Evolutionary conservation across 2,329 filamentous ascomycete species (phyloP).

Genomic region (Penicillium thymicola): DNA sequence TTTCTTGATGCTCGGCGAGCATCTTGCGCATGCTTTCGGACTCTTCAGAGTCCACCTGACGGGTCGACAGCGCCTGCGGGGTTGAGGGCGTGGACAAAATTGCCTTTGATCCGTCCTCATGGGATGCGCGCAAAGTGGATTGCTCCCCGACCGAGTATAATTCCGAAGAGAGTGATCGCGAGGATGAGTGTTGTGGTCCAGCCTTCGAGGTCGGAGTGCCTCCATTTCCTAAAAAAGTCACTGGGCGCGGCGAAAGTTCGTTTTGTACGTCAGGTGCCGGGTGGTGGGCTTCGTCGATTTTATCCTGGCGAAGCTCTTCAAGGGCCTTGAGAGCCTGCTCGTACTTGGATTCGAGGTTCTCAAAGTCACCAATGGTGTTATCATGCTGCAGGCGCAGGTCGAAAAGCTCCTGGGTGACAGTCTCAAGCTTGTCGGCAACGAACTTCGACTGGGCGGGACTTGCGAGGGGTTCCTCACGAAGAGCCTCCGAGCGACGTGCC

Average conservation of each 20-base stretch:
- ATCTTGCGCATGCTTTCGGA: conserved; percentile 68
- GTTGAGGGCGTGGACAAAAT: conserved; percentile 46
- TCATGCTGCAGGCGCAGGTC: conserved; percentile 91
- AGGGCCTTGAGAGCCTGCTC: conserved; percentile 80
- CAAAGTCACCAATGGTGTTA: conserved; percentile 73
- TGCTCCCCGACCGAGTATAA: conserved; percentile 83
- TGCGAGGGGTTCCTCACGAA: conserved; percentile 51
- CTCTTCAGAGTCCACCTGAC: conserved; percentile 58
- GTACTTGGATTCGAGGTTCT: conserved; percentile 81
- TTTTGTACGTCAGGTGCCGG: conserved; percentile 41
- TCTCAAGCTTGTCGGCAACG: conserved; percentile 89
- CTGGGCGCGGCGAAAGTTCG: conserved; percentile 54
- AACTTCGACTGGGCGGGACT: conserved; percentile 79
- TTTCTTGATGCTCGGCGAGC: conserved; percentile 72
- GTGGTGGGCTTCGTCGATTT: conserved; percentile 73
- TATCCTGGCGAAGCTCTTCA: conserved; percentile 75
- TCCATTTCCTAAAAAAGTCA: conserved; percentile 80
- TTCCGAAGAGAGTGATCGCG: conserved; percentile 90
- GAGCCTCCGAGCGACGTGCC: conserved; percentile 18
- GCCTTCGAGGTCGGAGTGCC: conserved; percentile 69
- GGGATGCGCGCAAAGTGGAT: conserved; percentile 61
- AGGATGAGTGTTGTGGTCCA: conserved; percentile 68
- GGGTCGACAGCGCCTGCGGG: conserved; percentile 18
- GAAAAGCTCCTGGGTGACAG: conserved; percentile 84
- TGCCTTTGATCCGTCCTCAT: conserved; percentile 27